Evolutionary conservation across 805 yeast genomes (phyloP), one percentile per base, ranked within the genome.

Genomic region (Ogataea corticis): DNA sequence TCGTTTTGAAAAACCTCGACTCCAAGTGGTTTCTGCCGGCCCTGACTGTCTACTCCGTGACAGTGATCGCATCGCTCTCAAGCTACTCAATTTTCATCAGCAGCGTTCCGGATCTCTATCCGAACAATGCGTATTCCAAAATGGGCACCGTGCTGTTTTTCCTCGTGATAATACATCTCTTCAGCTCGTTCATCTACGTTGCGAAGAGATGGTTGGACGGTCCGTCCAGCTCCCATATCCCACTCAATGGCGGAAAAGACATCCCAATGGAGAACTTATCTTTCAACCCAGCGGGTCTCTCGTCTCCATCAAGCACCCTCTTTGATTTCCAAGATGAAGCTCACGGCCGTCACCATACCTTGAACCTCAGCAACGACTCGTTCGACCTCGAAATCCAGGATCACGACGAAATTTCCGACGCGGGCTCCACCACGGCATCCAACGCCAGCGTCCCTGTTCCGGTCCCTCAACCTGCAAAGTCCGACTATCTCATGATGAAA

Each of bases 91-190:
- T 83, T 9, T 88, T 83, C 58, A 75, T 79, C 33, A 62, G 70
- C 4, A 70, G 83, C 14, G 83, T 82, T 18, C 85, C 87, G 0
- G 72, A 76, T 44, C 69, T 88, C 56, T 92, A 88, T 62, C 96
- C 96, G 1, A 72, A 76, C 33, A 87, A 87, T 60, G 83, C 85
- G 0, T 90, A 90, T 65, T 67, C 78, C 12, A 77, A 74, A 56
- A 80, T 87, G 80, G 75, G 85, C 18, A 69, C 77, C 59, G 76
- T 86, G 10, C 65, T 89, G 47, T 65, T 84, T 10, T 60, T 83
- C 40, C 63, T 80, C 10, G 64, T 82, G 2, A 46, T 75, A 2
- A 65, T 70, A 2, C 96, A 87, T 52, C 78, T 76, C 58, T 49
- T 70, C 11, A 59, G 79, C 14, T 83, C 89, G 0, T 53, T 82